Evolutionary conservation across 225 moss, liverwort and hornwort genomes (phyloP), one percentile per base, ranked within the genome.

Genomic region (Takakia lepidozioides): DNA sequence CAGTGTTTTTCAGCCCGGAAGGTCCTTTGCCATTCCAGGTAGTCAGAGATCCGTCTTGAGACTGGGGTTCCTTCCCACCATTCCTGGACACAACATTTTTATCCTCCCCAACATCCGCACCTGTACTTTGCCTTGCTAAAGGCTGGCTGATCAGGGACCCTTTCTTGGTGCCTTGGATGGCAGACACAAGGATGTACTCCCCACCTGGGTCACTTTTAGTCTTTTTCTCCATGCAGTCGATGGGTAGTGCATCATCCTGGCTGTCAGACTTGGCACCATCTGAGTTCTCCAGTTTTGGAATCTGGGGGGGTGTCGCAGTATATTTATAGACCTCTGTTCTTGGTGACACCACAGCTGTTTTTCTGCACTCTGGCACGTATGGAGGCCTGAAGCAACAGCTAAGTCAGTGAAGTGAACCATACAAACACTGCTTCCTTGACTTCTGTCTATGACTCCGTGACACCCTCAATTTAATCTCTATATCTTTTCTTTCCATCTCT

Each of bases 301-400:
- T 68, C 13, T 74, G 70, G 34, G 84, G 70, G 15, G 93, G 90
- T 54, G 56, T 65, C 35, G 95, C 80, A 67, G 77, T 56, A 55
- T 98, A 98, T 38, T 78, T 46, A 65, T 85, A 85, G 11, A 60
- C 53, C 62, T 81, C 73, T 62, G 63, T 73, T 39, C 54, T 58
- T 25, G 49, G 59, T 45, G 66, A 67, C 25, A 64, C 67, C 17
- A 47, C 56, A 43, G 46, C 37, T 24, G 27, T 20, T 46, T 65
- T 85, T 52, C 69, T 80, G 48, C 65, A 64, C 45, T 64, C 72
- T 38, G 95, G 90, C 27, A 80, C 41, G 52, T 98, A 98, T 2
- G 84, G 80, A 23, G 70, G 49, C 58, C 80, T 80, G n/a, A n/a
- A n/a, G n/a, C n/a, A n/a, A n/a, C n/a, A n/a, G n/a, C n/a, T n/a